Percentiles rank a stretch among this genome's conserved stretches.
These are phyloP conservation scores for Bacidia rubella DNA, from an alignment of 495 filamentous ascomycete genomes.

Conservation along the genomic window DNA sequence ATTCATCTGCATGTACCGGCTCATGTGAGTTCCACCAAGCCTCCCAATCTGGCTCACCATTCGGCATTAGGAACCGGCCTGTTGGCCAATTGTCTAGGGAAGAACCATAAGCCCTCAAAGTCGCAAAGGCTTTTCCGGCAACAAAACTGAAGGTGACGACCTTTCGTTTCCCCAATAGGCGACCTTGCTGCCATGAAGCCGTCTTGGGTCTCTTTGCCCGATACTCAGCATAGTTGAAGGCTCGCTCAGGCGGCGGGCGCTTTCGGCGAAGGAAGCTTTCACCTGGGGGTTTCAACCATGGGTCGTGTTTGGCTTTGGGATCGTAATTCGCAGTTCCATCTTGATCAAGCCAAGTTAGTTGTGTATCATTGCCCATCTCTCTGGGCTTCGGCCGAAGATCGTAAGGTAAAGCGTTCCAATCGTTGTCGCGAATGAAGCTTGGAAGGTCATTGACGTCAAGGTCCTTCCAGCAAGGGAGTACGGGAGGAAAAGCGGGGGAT, in stretches of 20 bases:
- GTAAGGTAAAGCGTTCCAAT: slow-evolving; percentile 4
- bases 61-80: not conserved
- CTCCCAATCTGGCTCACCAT: slow-evolving; percentile 5
- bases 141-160: slow-evolving; percentile 9
- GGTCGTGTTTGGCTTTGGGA: slow-evolving; percentile 7
- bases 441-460: slow-evolving; percentile 3
- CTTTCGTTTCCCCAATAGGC: slow-evolving; percentile 9
- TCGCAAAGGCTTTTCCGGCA: slow-evolving; percentile 1
- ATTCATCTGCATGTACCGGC: not conserved
- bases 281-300: not conserved
- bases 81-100: slow-evolving; percentile 12
- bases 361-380: not conserved
- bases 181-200: slow-evolving; percentile 12
- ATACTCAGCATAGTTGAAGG: not conserved
- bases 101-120: slow-evolving; percentile 4
- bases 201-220: slow-evolving; percentile 6
- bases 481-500: not conserved
- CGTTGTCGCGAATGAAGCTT: not conserved
- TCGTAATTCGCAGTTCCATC: slow-evolving; percentile 15
- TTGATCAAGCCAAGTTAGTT: slow-evolving; percentile 12
- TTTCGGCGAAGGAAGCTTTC: not conserved
- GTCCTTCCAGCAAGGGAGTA: not conserved
- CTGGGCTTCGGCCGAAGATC: slow-evolving; percentile 11
- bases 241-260: slow-evolving; percentile 1
- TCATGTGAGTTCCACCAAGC: slow-evolving; percentile 2